Evolutionary conservation across 2,329 filamentous ascomycete genomes (phyloP).

Genomic region (Claviceps purpurea): DNA sequence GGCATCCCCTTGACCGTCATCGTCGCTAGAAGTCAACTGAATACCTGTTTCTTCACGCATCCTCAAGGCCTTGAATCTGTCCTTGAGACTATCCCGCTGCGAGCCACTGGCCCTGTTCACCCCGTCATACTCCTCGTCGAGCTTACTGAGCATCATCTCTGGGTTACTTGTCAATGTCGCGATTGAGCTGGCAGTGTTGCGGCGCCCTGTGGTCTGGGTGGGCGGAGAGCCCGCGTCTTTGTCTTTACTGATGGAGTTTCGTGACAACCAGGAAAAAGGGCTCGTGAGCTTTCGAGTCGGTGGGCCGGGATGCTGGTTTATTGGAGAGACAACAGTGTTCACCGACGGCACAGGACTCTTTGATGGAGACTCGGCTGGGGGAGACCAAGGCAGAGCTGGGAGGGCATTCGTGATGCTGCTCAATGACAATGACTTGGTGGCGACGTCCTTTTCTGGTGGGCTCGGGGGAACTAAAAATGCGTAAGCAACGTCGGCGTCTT

Average conservation of each 20-base stretch:
- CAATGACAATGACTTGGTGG: slow-evolving; percentile 45
- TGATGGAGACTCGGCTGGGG: slow-evolving; percentile 35
- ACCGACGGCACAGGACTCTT: slow-evolving; percentile 29
- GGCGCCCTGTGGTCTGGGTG: slow-evolving; percentile 28
- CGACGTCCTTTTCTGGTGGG: slow-evolving; percentile 22
- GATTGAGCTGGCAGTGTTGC: slow-evolving; percentile 70
- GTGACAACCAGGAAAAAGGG: slow-evolving; percentile 75
- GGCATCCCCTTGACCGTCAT: slow-evolving; percentile 28
- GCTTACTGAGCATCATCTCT: slow-evolving; percentile 62
- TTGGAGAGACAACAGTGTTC: slow-evolving; percentile 17
- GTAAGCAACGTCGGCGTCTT: slow-evolving; percentile 9
- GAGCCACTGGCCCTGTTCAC: slow-evolving; percentile 30
- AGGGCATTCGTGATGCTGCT: slow-evolving; percentile 61
- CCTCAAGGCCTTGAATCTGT: slow-evolving; percentile 65
- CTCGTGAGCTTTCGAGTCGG: slow-evolving; percentile 63
- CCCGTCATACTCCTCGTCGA: slow-evolving; percentile 57
- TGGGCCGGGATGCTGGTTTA: slow-evolving; percentile 18
- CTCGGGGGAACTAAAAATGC: slow-evolving; percentile 16
- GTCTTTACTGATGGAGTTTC: slow-evolving; percentile 47
- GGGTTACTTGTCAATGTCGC: slow-evolving; percentile 68
- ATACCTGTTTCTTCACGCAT: slow-evolving; percentile 60
- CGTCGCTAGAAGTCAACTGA: slow-evolving; percentile 37
- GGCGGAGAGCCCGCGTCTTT: slow-evolving; percentile 45
- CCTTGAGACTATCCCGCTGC: slow-evolving; percentile 52
- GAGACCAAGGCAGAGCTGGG: slow-evolving; percentile 60